Conservation (phyloP, 108 stramenopile genomes). For the Stephanodiscus triporus region DNA sequence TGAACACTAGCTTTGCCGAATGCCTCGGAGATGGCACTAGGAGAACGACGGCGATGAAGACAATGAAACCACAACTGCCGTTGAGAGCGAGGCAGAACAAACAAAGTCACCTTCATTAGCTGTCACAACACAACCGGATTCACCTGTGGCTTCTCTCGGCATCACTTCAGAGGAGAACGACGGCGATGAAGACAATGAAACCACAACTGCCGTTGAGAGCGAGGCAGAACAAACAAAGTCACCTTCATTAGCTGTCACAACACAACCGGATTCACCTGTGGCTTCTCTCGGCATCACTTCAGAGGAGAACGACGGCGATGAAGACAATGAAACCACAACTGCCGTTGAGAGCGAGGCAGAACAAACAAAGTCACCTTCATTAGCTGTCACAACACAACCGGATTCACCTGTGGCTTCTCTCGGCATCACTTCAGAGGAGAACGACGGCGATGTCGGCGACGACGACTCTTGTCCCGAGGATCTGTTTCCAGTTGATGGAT, state of each 20-base stretch:
- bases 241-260: not conserved
- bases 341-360: conserved; percentile 10
- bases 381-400: not conserved
- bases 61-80: too few relatives aligned
- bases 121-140: not conserved
- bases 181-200: too few relatives aligned
- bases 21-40: conserved; percentile 51
- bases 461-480: conserved; percentile 38
- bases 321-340: too few relatives aligned
- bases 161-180: too few relatives aligned
- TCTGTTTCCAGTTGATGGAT: conserved; percentile 29
- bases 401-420: not conserved
- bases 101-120: conserved; percentile 3
- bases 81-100: conserved; percentile 3
- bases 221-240: conserved; percentile 3
- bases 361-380: conserved; percentile 1
- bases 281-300: too few relatives aligned
- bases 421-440: not conserved
- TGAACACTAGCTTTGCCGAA: conserved; percentile 39
- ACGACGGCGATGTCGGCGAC: not conserved
- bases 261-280: not conserved
- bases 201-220: conserved; percentile 1
- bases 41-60: too few relatives aligned
- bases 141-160: not conserved
- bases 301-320: not conserved